Conservation (phyloP, 1,139 yeast genomes). For the Scheffersomyces titani region DNA sequence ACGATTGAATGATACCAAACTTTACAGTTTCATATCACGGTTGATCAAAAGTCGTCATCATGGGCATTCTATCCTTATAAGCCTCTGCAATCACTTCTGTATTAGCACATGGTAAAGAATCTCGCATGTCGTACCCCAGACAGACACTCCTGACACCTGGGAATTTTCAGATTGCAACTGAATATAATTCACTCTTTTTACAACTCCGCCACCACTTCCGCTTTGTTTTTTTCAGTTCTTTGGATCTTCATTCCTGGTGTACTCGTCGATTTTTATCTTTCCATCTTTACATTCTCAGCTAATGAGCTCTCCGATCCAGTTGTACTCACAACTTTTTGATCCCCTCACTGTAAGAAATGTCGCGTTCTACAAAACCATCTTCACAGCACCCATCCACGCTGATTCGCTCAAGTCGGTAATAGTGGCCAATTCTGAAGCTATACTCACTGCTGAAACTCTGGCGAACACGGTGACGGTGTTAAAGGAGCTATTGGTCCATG, state of each 20-base stretch:
- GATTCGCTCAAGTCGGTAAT: slow-evolving; percentile 25
- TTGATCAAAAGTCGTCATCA: neutral
- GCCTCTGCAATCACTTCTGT: neutral
- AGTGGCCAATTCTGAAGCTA: slow-evolving; percentile 21
- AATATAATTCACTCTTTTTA: neutral
- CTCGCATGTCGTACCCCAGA: neutral
- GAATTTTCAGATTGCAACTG: neutral
- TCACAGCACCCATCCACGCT: slow-evolving; percentile 27
- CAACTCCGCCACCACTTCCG: neutral
- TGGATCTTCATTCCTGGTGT: neutral
- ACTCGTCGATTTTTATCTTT: neutral
- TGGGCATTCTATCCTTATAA: neutral
- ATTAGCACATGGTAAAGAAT: neutral
- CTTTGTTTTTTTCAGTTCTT: neutral
- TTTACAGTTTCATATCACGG: neutral
- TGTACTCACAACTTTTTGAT: slow-evolving; percentile 29
- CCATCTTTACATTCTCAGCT: neutral
- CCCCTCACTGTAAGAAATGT: slow-evolving; percentile 18
- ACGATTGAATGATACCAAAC: neutral
- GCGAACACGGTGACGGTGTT: slow-evolving; percentile 12
- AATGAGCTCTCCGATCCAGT: slow-evolving; percentile 10
- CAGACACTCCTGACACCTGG: neutral
- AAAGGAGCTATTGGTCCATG: slow-evolving; percentile 21
- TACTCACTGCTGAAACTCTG: slow-evolving; percentile 7
- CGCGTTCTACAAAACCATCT: slow-evolving; percentile 24